Conservation (phyloP, 169 alveolate species). For the Cytauxzoon felis region DNA sequence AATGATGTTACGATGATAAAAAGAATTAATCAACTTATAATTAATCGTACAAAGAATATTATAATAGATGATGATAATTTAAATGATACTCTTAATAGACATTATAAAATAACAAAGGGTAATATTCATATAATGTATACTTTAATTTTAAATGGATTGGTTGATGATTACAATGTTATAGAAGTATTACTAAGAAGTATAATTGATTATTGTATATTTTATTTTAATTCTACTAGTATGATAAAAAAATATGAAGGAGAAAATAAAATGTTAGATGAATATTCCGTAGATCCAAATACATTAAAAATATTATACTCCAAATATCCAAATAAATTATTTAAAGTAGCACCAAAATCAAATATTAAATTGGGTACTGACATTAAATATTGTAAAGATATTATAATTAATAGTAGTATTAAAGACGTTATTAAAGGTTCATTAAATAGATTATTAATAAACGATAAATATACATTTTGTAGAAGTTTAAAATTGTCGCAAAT, state of each 20-base stretch:
- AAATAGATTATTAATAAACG: background rate
- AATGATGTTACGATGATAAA: background rate
- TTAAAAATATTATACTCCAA: constrained; percentile 21
- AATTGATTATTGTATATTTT: constrained; percentile 13
- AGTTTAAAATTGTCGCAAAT: constrained; percentile 43
- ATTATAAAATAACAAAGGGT: constrained; percentile 16
- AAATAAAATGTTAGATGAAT: constrained; percentile 1
- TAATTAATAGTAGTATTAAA: constrained; percentile 17
- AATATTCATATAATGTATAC: constrained; percentile 13
- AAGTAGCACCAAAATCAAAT: constrained; percentile 30
- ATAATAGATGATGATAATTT: no score
- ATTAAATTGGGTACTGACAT: background rate
- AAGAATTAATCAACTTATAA: background rate
- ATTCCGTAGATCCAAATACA: constrained; percentile 26
- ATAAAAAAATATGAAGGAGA: background rate
- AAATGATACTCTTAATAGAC: no score
- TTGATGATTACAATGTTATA: constrained; percentile 1
- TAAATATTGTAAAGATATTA: background rate
- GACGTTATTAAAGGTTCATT: background rate
- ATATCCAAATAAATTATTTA: constrained; percentile 20
- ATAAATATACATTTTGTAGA: constrained; percentile 42
- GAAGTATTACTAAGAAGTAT: background rate
- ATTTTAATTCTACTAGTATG: constrained; percentile 16
- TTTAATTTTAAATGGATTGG: constrained; percentile 3
- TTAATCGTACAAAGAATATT: background rate